Evolutionary conservation across 108 stramenopile species (phyloP).

Genomic region (Nitzschia inconspicua): DNA sequence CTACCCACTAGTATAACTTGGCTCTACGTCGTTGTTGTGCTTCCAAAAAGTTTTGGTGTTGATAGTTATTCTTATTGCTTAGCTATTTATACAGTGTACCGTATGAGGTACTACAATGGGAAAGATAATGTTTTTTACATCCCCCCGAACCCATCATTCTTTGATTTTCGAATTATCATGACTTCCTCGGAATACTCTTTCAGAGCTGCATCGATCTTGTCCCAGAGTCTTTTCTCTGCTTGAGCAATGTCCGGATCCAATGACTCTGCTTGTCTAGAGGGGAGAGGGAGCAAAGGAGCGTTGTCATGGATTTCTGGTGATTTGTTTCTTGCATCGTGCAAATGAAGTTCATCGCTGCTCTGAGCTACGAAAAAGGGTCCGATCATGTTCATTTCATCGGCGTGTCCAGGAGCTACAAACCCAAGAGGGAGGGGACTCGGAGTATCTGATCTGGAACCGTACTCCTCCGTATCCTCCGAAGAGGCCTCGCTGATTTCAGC

Average conservation of each 20-base stretch:
- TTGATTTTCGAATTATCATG: constrained; percentile 18
- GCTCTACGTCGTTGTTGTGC: background rate
- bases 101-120: too few species aligned
- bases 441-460: background rate
- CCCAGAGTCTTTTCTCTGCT: constrained; percentile 36
- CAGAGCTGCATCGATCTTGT: constrained; percentile 31
- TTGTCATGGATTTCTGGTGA: too few species aligned
- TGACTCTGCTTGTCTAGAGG: constrained; percentile 19
- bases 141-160: background rate
- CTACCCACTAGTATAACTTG: too few species aligned
- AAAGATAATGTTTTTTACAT: too few species aligned
- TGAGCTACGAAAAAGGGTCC: background rate
- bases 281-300: constrained; percentile 8
- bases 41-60: background rate
- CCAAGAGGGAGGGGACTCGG: background rate
- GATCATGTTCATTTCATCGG: background rate
- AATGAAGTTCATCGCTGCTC: background rate
- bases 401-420: background rate
- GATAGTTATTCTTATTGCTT: background rate
- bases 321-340: background rate
- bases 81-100: background rate
- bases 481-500: constrained; percentile 2
- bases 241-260: constrained; percentile 39
- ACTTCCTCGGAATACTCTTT: constrained; percentile 35
- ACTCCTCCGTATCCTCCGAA: constrained; percentile 6